phyloP scores from a whole-genome alignment of 1,284 basidiomycete genomes.

The Neotropicomus parvogracilis region DNA sequence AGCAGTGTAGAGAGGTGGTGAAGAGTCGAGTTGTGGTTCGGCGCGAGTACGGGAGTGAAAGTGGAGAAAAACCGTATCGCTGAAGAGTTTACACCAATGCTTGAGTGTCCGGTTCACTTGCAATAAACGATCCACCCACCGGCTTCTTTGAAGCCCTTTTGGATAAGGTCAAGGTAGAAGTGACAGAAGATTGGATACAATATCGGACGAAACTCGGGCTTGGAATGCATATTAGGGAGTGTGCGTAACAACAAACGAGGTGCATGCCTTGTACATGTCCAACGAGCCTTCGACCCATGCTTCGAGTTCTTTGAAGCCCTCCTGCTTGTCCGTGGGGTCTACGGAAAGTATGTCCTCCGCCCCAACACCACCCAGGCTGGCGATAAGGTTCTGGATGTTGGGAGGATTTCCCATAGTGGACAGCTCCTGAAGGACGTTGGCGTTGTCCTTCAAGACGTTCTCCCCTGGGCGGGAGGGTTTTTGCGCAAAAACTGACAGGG shows the following conservation, averaged over 20 bases:
- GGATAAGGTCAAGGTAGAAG: slow-evolving; percentile 93
- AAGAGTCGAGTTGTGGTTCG: slow-evolving; percentile 69
- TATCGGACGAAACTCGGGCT: slow-evolving; percentile 93
- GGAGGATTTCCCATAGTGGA: slow-evolving; percentile 59
- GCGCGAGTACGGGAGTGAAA: slow-evolving; percentile 69
- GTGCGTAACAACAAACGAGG: slow-evolving; percentile 3
- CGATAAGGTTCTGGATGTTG: slow-evolving; percentile 70
- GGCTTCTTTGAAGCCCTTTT: slow-evolving; percentile 86
- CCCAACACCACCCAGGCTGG: slow-evolving; percentile 70
- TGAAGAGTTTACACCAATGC: slow-evolving; percentile 5
- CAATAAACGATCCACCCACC: slow-evolving; percentile 41
- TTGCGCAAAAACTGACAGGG: slow-evolving; percentile 61
- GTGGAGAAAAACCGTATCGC: slow-evolving; percentile 75
- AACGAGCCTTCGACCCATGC: slow-evolving; percentile 91
- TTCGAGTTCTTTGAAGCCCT: slow-evolving; percentile 84
- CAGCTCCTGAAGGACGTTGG: slow-evolving; percentile 63
- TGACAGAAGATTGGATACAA: slow-evolving; percentile 96
- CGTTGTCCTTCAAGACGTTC: slow-evolving; percentile 62
- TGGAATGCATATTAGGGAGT: slow-evolving; percentile 11
- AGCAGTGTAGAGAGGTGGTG: slow-evolving; percentile 82
- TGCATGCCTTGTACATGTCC: slow-evolving; percentile 75
- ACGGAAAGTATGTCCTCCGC: slow-evolving; percentile 80
- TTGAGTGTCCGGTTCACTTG: slow-evolving; percentile 5
- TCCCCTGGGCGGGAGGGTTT: slow-evolving; percentile 62
- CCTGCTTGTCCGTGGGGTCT: slow-evolving; percentile 87